Percentiles rank a stretch among this genome's conserved stretches.
phyloP scores from a whole-genome alignment of 2,329 filamentous ascomycete species.

The Arthrobotrys musiformis region DNA sequence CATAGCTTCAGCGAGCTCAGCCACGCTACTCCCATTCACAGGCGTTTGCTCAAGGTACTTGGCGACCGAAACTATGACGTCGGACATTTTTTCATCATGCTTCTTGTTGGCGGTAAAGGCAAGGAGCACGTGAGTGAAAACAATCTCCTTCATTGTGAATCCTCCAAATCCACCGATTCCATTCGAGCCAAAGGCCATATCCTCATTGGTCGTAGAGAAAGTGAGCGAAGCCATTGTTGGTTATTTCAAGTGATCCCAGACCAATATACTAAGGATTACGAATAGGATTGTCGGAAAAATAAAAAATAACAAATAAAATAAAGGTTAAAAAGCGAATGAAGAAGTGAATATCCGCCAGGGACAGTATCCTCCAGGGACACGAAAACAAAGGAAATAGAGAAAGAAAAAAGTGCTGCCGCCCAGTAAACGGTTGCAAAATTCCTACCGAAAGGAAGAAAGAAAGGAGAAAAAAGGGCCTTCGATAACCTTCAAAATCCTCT shows the following conservation, averaged over 20 bases:
- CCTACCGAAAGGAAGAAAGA: constrained; percentile 12
- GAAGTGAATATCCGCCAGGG: constrained; percentile 24
- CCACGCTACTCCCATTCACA: background rate
- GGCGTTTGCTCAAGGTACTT: constrained; percentile 10
- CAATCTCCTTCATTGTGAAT: constrained; percentile 16
- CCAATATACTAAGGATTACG: background rate
- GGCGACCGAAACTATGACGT: constrained; percentile 9
- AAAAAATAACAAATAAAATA: background rate
- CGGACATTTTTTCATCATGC: constrained; percentile 26
- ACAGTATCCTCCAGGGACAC: constrained; percentile 48
- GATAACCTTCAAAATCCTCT: background rate
- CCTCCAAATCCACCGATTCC: constrained; percentile 23
- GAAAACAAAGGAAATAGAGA: background rate
- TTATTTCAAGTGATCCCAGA: background rate
- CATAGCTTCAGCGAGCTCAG: constrained; percentile 7
- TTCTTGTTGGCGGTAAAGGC: constrained; percentile 31
- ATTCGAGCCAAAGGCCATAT: background rate
- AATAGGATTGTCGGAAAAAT: background rate
- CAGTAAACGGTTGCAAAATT: constrained; percentile 2
- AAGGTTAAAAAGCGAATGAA: constrained; percentile 6
- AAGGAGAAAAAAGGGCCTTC: constrained; percentile 8
- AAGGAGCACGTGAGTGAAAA: constrained; percentile 20
- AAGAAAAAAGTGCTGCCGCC: background rate
- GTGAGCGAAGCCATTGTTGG: constrained; percentile 37
- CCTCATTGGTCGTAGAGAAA: constrained; percentile 20